phyloP scores from a whole-genome alignment of 192 early-diverging fungal species.

The Funneliformis geosporum region DNA sequence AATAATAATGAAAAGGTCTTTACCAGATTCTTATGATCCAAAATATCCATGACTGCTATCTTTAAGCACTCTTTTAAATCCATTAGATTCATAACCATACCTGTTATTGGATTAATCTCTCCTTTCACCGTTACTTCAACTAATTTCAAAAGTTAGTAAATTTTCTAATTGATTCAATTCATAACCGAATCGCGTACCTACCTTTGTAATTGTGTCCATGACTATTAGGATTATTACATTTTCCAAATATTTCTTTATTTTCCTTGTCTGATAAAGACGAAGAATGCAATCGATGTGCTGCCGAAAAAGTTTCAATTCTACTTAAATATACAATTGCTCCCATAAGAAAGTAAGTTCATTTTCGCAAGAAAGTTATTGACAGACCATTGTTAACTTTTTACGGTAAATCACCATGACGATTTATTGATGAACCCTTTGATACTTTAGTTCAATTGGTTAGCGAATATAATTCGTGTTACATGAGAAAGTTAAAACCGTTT shows the following conservation, averaged over 20 bases:
- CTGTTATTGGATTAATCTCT: slow-evolving; percentile 71
- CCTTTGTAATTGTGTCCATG: slow-evolving; percentile 94
- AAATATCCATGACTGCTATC: slow-evolving; percentile 66
- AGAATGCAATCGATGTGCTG: slow-evolving; percentile 87
- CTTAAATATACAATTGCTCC: slow-evolving; percentile 64
- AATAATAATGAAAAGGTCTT: neutral
- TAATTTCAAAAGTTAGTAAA: slow-evolving; percentile 30
- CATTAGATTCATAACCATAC: slow-evolving; percentile 85
- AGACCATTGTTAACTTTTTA: too few species aligned
- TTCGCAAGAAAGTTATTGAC: too few species aligned
- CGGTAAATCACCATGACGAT: too few species aligned
- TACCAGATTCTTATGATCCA: slow-evolving; percentile 89
- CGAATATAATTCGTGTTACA: neutral
- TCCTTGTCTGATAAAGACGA: slow-evolving; percentile 69
- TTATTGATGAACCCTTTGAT: too few species aligned
- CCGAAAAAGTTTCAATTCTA: slow-evolving; percentile 79
- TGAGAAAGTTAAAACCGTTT: neutral
- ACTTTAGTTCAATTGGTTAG: too few species aligned
- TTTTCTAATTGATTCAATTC: neutral
- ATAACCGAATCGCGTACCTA: slow-evolving; percentile 22
- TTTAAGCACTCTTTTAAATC: slow-evolving; percentile 82
- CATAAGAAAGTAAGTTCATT: slow-evolving; percentile 9
- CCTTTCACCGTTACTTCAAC: slow-evolving; percentile 75
- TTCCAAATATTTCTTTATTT: slow-evolving; percentile 78
- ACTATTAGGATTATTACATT: slow-evolving; percentile 82